Percentiles rank a stretch among this genome's conserved stretches.
These are phyloP conservation scores for Colletotrichum aenigma DNA, from an alignment of 2,329 filamentous ascomycete species.

Conservation along the genomic window DNA sequence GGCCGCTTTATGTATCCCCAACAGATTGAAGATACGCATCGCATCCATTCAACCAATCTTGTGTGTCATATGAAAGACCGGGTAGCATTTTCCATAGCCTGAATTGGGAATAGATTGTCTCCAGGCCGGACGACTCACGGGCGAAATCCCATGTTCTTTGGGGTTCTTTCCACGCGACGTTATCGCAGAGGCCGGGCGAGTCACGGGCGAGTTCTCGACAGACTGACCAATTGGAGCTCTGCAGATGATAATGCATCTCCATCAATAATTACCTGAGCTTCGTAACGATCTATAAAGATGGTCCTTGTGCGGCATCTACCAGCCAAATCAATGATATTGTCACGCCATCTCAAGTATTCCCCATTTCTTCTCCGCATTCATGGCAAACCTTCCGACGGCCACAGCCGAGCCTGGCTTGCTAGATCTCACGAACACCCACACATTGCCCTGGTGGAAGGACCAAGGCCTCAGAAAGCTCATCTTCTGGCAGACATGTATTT, in stretches of 20 bases:
- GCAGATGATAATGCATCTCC: not conserved
- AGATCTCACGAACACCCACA: not conserved
- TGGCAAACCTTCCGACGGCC: not conserved
- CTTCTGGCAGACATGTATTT: not conserved
- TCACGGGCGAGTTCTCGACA: not conserved
- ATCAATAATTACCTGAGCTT: not conserved
- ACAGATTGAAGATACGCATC: not conserved
- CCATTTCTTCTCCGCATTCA: not conserved
- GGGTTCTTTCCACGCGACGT: not conserved
- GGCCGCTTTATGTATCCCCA: not conserved
- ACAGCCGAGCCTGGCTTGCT: not conserved
- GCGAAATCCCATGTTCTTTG: not conserved
- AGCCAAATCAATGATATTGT: not conserved
- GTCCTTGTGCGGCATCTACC: not conserved
- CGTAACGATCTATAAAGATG: not conserved
- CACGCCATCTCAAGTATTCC: not conserved
- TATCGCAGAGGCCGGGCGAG: not conserved
- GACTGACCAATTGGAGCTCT: not conserved
- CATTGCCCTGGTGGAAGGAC: not conserved
- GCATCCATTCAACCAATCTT: not conserved
- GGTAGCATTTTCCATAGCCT: not conserved
- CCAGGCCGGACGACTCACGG: not conserved
- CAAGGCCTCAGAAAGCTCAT: not conserved
- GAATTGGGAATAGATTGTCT: not conserved
- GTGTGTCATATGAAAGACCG: not conserved